Percentiles rank a stretch among this genome's conserved stretches.
phyloP scores from a whole-genome alignment of 2,329 filamentous ascomycete species.

The Verticillium nubilum region DNA sequence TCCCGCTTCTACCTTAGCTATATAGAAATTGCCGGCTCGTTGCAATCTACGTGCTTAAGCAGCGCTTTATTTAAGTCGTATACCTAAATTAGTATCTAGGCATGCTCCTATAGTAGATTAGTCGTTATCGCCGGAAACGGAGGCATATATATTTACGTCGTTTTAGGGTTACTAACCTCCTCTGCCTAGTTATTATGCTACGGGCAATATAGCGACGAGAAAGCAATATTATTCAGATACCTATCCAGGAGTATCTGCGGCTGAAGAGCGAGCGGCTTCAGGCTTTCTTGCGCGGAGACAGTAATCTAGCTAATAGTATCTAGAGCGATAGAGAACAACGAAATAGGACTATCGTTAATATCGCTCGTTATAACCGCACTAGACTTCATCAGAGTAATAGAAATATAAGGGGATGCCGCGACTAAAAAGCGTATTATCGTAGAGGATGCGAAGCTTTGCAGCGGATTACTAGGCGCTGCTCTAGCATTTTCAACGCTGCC shows the following conservation, averaged over 20 bases:
- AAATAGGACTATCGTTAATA: neutral
- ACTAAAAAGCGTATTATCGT: neutral
- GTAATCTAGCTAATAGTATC: neutral
- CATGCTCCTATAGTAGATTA: neutral
- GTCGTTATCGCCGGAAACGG: neutral
- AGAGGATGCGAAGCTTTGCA: neutral
- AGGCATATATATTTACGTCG: neutral
- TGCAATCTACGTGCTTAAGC: slow-evolving; percentile 5
- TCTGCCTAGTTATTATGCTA: neutral
- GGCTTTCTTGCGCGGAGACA: neutral
- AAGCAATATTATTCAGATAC: neutral
- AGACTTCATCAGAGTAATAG: neutral
- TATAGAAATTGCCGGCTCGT: slow-evolving; percentile 1
- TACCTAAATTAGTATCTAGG: slow-evolving; percentile 2
- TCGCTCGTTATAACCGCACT: neutral
- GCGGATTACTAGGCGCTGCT: neutral
- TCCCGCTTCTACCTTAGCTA: slow-evolving; percentile 1
- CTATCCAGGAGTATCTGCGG: neutral
- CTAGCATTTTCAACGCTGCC: neutral
- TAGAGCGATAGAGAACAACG: neutral
- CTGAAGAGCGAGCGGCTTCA: neutral
- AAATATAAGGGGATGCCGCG: too few species aligned
- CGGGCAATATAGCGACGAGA: neutral
- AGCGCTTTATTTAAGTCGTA: slow-evolving; percentile 2
- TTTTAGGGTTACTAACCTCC: neutral